phyloP scores from a whole-genome alignment of 805 yeast species.

The Wickerhamomyces sydowiorum region DNA sequence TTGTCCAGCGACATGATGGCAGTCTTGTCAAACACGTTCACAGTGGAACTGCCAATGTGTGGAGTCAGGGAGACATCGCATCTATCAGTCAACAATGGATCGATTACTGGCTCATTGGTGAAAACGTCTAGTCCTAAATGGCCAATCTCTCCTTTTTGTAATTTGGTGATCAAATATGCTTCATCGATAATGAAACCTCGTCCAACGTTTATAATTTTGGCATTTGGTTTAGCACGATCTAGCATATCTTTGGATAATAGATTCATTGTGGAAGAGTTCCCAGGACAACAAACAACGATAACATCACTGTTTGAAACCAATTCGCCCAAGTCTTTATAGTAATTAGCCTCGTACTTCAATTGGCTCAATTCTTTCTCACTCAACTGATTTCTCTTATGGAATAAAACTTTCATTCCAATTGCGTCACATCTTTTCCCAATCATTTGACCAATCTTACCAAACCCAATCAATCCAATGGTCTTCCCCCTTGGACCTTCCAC shows the following conservation, averaged over 20 bases:
- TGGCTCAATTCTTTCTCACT: conserved; percentile 21
- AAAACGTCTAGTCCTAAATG: conserved; percentile 60
- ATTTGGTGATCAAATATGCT: conserved; percentile 35
- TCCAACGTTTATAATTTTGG: conserved; percentile 53
- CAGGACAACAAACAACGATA: conserved; percentile 53
- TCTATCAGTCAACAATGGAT: conserved; percentile 21
- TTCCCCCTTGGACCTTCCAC: conserved; percentile 43
- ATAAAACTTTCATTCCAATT: conserved; percentile 54
- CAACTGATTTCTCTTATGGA: conserved; percentile 42
- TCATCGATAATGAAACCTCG: conserved; percentile 53
- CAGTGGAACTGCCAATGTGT: conserved; percentile 57
- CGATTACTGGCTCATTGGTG: conserved; percentile 45
- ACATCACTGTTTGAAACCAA: conserved; percentile 39
- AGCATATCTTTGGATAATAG: conserved; percentile 39
- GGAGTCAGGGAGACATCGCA: conserved; percentile 51
- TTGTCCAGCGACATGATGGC: conserved; percentile 40
- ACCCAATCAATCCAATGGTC: conserved; percentile 49
- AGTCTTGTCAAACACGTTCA: conserved; percentile 37
- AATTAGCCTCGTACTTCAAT: conserved; percentile 31
- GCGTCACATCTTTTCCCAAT: conserved; percentile 44
- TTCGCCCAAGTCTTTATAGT: conserved; percentile 29
- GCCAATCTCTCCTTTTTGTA: conserved; percentile 37
- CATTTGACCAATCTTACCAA: conserved; percentile 55
- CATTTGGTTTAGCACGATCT: conserved; percentile 29
- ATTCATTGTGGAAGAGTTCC: conserved; percentile 44